Percentiles rank a stretch among this genome's conserved stretches.
phyloP scores from a whole-genome alignment of 1,139 yeast species.

The Magnusiomyces magnusii region DNA sequence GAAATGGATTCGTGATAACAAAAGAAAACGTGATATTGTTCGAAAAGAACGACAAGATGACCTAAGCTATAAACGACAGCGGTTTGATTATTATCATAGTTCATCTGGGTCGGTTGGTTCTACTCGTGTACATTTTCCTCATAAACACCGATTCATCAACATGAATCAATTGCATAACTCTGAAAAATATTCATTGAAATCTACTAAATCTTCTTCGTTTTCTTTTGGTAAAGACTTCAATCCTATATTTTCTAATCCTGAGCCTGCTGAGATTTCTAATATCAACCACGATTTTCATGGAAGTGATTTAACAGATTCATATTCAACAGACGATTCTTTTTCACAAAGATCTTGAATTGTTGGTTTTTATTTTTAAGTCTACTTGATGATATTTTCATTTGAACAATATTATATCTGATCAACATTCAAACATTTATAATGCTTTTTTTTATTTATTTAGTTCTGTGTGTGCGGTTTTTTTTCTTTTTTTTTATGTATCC shows the following conservation, averaged over 20 bases:
- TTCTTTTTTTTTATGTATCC: too few relatives aligned
- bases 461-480: too few relatives aligned
- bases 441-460: too few relatives aligned
- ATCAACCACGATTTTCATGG: not conserved
- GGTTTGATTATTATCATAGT: not conserved
- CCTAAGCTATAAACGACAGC: not conserved
- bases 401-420: too few relatives aligned
- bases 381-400: too few relatives aligned
- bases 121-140: not conserved
- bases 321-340: too few relatives aligned
- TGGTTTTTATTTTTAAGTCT: too few relatives aligned
- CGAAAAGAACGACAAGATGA: constrained; percentile 6
- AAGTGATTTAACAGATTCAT: not conserved
- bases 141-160: not conserved
- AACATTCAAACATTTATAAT: too few relatives aligned
- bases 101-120: not conserved
- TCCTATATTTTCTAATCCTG: not conserved
- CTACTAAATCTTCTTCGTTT: not conserved
- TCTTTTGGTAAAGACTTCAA: not conserved
- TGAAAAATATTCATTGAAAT: not conserved
- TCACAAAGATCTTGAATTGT: too few relatives aligned
- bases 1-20: constrained; percentile 12
- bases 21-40: constrained; percentile 5
- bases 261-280: not conserved
- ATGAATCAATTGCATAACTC: not conserved